Conservation (phyloP, 768 basidiomycete genomes). For the Pholiota microspora region DNA sequence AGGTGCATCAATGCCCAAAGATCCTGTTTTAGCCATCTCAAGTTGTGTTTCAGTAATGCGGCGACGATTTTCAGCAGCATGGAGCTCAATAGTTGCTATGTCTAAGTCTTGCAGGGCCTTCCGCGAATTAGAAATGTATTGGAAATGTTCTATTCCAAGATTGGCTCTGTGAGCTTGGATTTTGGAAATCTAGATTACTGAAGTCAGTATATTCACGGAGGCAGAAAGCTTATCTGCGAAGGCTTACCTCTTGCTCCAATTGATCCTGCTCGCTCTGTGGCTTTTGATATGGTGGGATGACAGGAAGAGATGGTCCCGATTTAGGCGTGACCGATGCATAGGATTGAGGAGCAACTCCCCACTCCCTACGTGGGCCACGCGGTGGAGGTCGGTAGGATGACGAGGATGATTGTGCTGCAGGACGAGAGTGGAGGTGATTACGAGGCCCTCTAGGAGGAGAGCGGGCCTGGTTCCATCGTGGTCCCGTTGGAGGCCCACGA, state of each 20-base stretch:
- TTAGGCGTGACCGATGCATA: slow-evolving; percentile 3
- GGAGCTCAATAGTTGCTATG: slow-evolving; percentile 55
- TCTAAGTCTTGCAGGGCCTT: slow-evolving; percentile 64
- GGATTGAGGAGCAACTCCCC: slow-evolving; percentile 2
- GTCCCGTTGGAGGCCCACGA: slow-evolving; percentile 10
- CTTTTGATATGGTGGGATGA: slow-evolving; percentile 4
- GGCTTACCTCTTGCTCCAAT: slow-evolving; percentile 23
- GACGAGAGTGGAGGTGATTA: slow-evolving; percentile 19
- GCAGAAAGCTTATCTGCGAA: background rate
- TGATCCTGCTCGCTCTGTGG: slow-evolving; percentile 2
- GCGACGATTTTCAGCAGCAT: slow-evolving; percentile 55
- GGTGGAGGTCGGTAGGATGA: slow-evolving; percentile 1
- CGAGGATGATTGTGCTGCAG: slow-evolving; percentile 2
- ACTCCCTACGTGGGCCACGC: slow-evolving; percentile 8
- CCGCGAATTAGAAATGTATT: slow-evolving; percentile 36
- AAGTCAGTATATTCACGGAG: no score
- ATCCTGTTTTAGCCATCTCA: slow-evolving; percentile 61
- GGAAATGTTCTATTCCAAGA: slow-evolving; percentile 37
- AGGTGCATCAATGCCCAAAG: slow-evolving; percentile 57
- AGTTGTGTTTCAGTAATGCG: slow-evolving; percentile 56
- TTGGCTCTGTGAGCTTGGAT: slow-evolving; percentile 37
- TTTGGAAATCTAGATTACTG: slow-evolving; percentile 25
- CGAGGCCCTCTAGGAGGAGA: slow-evolving; percentile 43
- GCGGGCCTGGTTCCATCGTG: slow-evolving; percentile 23
- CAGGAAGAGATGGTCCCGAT: slow-evolving; percentile 1